A percentile compares a stretch with the other conserved stretches of the same genome.
Conservation (phyloP, 352 stramenopile genomes). For the Pythium dissimile region DNA sequence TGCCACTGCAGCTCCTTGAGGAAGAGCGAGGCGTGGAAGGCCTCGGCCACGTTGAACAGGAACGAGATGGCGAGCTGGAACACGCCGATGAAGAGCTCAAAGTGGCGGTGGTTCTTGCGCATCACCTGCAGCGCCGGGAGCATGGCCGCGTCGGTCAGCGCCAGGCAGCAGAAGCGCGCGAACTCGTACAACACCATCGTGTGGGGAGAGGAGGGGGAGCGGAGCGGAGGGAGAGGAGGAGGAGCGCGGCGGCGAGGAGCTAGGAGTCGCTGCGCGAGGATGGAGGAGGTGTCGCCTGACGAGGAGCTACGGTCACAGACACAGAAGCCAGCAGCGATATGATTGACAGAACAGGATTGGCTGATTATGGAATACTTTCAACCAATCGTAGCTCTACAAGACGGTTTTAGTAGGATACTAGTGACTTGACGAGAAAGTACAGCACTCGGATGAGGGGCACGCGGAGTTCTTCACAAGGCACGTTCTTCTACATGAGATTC, state of each 20-base stretch:
- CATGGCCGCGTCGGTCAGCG: conserved; percentile 71
- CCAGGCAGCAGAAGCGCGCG: conserved; percentile 63
- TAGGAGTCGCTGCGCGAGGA: no score
- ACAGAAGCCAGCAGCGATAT: background rate
- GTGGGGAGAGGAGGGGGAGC: background rate
- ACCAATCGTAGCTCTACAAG: background rate
- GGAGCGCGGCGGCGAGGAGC: no score
- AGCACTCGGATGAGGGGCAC: no score
- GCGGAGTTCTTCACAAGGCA: no score
- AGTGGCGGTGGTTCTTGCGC: conserved; percentile 80
- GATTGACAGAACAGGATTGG: background rate
- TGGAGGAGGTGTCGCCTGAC: background rate
- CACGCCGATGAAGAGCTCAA: conserved; percentile 87
- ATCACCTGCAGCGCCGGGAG: conserved; percentile 75
- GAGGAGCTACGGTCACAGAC: background rate
- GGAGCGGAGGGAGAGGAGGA: background rate
- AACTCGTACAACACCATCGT: conserved; percentile 31
- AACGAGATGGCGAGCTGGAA: conserved; percentile 80
- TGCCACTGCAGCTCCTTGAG: conserved; percentile 76
- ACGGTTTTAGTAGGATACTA: no score
- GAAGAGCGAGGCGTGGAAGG: conserved; percentile 62
- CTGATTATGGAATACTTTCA: background rate
- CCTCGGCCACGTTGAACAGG: conserved; percentile 80
- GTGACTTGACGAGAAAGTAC: no score
- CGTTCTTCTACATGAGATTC: no score